A percentile compares a stretch with the other conserved stretches of the same genome.
These are phyloP conservation scores for Aspergillus costaricaensis DNA, from an alignment of 2,329 filamentous ascomycete genomes.

Conservation along the genomic window DNA sequence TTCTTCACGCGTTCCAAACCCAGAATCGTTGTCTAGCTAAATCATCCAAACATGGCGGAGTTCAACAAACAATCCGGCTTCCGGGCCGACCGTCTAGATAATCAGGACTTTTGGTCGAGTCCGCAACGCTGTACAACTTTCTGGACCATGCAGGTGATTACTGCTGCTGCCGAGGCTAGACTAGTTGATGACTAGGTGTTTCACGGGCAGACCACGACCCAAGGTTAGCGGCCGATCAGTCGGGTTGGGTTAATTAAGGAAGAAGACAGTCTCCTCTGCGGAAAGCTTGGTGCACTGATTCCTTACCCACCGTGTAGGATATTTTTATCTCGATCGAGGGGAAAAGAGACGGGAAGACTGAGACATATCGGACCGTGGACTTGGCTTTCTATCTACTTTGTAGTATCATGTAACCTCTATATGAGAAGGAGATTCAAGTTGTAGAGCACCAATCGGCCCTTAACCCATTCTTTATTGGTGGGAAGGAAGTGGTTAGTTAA, in stretches of 20 bases:
- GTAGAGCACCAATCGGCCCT: too few relatives aligned
- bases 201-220: neutral
- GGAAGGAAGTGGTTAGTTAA: too few relatives aligned
- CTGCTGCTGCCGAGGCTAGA: neutral
- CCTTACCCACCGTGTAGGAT: neutral
- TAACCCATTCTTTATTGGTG: too few relatives aligned
- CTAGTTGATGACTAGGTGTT: neutral
- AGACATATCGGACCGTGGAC: neutral
- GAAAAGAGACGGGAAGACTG: neutral
- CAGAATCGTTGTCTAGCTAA: too few relatives aligned
- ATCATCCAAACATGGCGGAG: neutral
- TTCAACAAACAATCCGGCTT: neutral
- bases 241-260: neutral
- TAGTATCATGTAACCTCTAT: too few relatives aligned
- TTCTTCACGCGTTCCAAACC: neutral
- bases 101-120: neutral
- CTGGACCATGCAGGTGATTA: too few relatives aligned
- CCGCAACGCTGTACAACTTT: too few relatives aligned
- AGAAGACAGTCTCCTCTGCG: neutral
- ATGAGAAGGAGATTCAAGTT: too few relatives aligned
- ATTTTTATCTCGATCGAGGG: neutral
- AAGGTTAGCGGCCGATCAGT: constrained; percentile 1
- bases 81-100: neutral
- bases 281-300: constrained; percentile 1
- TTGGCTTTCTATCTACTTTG: too few relatives aligned